Evolutionary conservation across 768 basidiomycete genomes (phyloP).

Genomic region (Jaapia argillacea): DNA sequence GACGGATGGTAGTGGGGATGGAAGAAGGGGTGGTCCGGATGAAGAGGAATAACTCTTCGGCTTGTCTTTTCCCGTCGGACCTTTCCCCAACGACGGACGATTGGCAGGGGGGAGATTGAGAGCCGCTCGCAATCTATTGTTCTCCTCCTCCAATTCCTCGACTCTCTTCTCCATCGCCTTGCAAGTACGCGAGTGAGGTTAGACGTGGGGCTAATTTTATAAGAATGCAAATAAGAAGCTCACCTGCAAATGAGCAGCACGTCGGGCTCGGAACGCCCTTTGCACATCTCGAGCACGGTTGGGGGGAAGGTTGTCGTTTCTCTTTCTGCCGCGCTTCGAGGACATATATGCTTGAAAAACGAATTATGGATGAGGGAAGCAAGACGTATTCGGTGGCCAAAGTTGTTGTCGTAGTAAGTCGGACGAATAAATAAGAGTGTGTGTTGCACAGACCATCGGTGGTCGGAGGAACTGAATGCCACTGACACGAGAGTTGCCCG

Average conservation of each 20-base stretch:
- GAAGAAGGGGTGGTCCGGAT: conserved; percentile 3
- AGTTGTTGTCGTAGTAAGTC: conserved; percentile 15
- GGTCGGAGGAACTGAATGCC: too few species aligned
- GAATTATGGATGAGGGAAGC: conserved; percentile 14
- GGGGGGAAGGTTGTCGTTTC: conserved; percentile 71
- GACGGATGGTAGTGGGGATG: conserved; percentile 10
- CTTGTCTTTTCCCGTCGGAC: conserved; percentile 83
- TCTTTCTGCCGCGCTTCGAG: conserved; percentile 80
- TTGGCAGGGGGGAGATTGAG: conserved; percentile 67
- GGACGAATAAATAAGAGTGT: conserved; percentile 23
- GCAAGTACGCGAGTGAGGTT: conserved; percentile 20
- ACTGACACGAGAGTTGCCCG: too few species aligned
- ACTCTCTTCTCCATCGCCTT: conserved; percentile 80
- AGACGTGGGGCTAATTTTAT: conserved; percentile 37
- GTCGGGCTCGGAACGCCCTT: conserved; percentile 79
- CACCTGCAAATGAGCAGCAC: conserved; percentile 81
- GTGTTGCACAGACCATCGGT: conserved; percentile 19
- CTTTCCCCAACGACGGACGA: conserved; percentile 66
- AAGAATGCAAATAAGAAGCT: conserved; percentile 10
- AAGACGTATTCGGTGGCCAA: conserved; percentile 6
- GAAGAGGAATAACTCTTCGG: conserved; percentile 27
- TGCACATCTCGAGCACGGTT: conserved; percentile 85
- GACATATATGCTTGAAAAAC: conserved; percentile 39
- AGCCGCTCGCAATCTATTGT: conserved; percentile 57
- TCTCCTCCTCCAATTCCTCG: conserved; percentile 78